Evolutionary conservation across 805 yeast species (phyloP).

Genomic region (Wickerhamomyces sydowiorum): DNA sequence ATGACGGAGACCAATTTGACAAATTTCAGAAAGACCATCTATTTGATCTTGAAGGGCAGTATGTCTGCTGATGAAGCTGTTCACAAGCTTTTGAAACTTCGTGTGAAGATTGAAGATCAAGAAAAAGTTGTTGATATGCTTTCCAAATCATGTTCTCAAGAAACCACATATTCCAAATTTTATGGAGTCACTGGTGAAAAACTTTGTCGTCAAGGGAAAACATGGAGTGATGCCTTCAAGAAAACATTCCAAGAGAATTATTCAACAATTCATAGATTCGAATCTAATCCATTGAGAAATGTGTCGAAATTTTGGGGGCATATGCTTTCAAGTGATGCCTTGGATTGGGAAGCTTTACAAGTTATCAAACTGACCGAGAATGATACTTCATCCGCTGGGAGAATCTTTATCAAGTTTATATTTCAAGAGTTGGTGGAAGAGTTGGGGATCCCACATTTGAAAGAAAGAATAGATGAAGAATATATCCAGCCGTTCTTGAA

Average conservation of each 20-base stretch:
- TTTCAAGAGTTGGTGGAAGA: slow-evolving; percentile 78
- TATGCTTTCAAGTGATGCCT: slow-evolving; percentile 59
- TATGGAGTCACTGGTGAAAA: slow-evolving; percentile 75
- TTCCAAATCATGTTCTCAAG: slow-evolving; percentile 78
- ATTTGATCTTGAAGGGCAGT: slow-evolving; percentile 80
- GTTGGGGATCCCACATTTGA: slow-evolving; percentile 52
- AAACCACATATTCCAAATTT: slow-evolving; percentile 78
- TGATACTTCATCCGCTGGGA: slow-evolving; percentile 69
- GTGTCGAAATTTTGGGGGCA: slow-evolving; percentile 86
- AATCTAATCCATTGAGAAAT: slow-evolving; percentile 68
- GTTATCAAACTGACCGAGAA: slow-evolving; percentile 57
- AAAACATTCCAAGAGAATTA: slow-evolving; percentile 52
- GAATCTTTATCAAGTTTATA: slow-evolving; percentile 77
- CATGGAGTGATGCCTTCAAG: slow-evolving; percentile 56
- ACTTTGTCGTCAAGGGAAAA: slow-evolving; percentile 41
- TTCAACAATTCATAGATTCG: slow-evolving; percentile 55
- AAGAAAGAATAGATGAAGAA: slow-evolving; percentile 45
- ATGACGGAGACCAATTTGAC: slow-evolving; percentile 60
- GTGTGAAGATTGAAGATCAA: slow-evolving; percentile 37
- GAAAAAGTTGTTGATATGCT: slow-evolving; percentile 63
- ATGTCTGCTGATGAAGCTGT: slow-evolving; percentile 91
- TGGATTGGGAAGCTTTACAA: slow-evolving; percentile 59
- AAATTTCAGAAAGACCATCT: slow-evolving; percentile 69
- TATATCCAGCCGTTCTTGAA: slow-evolving; percentile 40
- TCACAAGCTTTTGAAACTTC: slow-evolving; percentile 65